Evolutionary conservation across 164 flowering plant genomes (phyloP).

Genomic region (Chimonanthus salicifolius): DNA sequence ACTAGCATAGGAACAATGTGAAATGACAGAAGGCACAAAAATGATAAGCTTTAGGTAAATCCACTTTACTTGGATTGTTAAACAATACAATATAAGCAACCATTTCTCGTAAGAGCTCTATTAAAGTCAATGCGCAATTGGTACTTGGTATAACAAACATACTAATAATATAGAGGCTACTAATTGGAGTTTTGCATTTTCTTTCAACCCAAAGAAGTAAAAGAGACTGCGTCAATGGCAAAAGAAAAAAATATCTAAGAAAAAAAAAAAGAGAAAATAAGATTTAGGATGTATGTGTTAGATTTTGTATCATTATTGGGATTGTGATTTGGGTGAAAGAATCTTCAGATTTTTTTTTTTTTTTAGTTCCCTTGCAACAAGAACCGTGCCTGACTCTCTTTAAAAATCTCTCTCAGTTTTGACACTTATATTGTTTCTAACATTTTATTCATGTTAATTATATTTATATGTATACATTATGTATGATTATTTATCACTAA

Average conservation of each 20-base stretch:
- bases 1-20: slow-evolving; percentile 4
- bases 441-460: too few relatives aligned
- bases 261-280: neutral
- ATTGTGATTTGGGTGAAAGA: too few relatives aligned
- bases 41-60: neutral
- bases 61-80: neutral
- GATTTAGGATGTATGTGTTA: neutral
- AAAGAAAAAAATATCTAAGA: neutral
- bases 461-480: too few relatives aligned
- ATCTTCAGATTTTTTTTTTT: too few relatives aligned
- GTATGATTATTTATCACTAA: too few relatives aligned
- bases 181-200: neutral
- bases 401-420: too few relatives aligned
- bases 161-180: neutral
- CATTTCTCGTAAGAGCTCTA: neutral
- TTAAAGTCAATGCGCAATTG: neutral
- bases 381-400: too few relatives aligned
- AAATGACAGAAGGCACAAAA: neutral
- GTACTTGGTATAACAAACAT: neutral
- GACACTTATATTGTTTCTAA: too few relatives aligned
- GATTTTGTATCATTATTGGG: too few relatives aligned
- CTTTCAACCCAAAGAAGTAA: neutral
- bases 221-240: neutral
- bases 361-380: too few relatives aligned
- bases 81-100: neutral